These are phyloP conservation scores for Asterophora lycoperdoides DNA, from an alignment of 768 basidiomycete species.

Conservation along the genomic window DNA sequence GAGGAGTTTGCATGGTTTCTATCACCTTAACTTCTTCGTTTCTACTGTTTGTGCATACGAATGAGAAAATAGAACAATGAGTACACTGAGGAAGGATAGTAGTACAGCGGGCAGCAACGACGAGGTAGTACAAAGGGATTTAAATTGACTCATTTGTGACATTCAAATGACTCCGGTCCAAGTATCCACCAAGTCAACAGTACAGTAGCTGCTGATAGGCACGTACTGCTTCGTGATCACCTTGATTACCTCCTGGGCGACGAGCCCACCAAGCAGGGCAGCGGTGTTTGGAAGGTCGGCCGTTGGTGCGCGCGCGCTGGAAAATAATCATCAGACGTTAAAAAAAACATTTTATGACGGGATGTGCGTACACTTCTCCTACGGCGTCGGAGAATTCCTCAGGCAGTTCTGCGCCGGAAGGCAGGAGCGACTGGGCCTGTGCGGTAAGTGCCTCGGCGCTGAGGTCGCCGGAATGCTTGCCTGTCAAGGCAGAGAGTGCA, in stretches of 20 bases:
- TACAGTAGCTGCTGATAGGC: constrained; percentile 80
- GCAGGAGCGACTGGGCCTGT: constrained; percentile 48
- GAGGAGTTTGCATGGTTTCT: too few species aligned
- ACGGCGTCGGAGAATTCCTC: constrained; percentile 56
- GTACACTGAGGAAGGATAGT: neutral
- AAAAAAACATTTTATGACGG: neutral
- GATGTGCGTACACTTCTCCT: constrained; percentile 70
- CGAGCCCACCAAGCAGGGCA: constrained; percentile 87
- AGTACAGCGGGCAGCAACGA: neutral
- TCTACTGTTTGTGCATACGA: too few species aligned
- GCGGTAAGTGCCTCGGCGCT: constrained; percentile 49
- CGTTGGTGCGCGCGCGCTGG: constrained; percentile 71
- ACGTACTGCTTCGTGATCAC: constrained; percentile 95
- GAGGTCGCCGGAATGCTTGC: constrained; percentile 30
- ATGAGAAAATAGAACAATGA: neutral
- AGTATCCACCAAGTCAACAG: constrained; percentile 79
- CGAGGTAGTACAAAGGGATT: too few species aligned
- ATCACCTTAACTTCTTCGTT: too few species aligned
- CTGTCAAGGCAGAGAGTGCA: constrained; percentile 41
- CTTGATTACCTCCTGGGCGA: constrained; percentile 97
- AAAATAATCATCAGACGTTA: constrained; percentile 10
- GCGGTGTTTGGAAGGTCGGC: constrained; percentile 92
- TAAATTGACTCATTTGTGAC: neutral
- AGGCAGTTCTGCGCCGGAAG: constrained; percentile 45
- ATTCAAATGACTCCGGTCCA: constrained; percentile 58